Conservation (phyloP, 495 filamentous ascomycete genomes). For the Aspergillus conjunctus region DNA sequence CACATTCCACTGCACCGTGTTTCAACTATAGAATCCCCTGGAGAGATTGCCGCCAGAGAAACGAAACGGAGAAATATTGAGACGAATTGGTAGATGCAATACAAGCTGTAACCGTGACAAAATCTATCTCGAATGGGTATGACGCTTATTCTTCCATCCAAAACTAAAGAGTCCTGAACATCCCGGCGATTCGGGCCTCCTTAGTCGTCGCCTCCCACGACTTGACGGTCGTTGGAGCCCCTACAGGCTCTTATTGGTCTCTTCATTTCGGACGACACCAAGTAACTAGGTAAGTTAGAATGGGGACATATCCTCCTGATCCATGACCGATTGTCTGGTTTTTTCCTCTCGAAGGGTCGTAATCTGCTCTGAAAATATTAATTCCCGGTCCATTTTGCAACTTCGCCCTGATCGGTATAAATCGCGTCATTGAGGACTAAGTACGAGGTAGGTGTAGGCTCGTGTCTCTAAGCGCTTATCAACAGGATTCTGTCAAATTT, state of each 20-base stretch:
- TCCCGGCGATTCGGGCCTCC: constrained; percentile 17
- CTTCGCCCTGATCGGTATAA: not conserved
- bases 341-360: not conserved
- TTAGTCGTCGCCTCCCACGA: constrained; percentile 14
- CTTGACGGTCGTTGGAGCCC: constrained; percentile 20
- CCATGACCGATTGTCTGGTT: constrained; percentile 13
- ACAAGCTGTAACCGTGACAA: not conserved
- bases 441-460: not conserved
- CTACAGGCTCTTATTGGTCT: constrained; percentile 13
- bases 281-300: constrained; percentile 5
- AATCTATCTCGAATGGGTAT: not conserved
- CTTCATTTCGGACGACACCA: not conserved
- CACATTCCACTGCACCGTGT: not conserved
- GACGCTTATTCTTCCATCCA: not conserved
- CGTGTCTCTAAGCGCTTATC: not conserved
- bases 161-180: constrained; percentile 4
- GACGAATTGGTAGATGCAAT: not conserved
- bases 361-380: not conserved
- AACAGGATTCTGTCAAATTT: not conserved
- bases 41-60: not conserved
- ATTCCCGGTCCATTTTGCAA: not conserved
- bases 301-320: constrained; percentile 23
- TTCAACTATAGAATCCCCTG: constrained; percentile 1
- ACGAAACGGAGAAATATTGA: not conserved
- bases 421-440: not conserved